These are phyloP conservation scores for Oidium heveae DNA, from an alignment of 2,329 filamentous ascomycete species.

Conservation along the genomic window DNA sequence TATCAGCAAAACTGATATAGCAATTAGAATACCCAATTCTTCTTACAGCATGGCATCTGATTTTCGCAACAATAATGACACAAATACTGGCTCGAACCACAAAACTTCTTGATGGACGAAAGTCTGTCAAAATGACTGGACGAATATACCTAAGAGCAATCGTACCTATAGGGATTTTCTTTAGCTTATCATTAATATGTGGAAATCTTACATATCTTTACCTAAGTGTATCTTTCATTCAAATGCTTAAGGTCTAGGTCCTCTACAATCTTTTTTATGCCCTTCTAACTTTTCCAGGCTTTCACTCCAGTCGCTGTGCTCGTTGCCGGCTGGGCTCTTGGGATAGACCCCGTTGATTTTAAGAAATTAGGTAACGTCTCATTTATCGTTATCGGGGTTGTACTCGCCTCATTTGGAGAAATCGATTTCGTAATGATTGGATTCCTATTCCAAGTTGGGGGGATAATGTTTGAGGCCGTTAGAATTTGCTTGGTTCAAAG, in stretches of 20 bases:
- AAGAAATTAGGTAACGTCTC: constrained; percentile 83
- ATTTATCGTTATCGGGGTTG: constrained; percentile 78
- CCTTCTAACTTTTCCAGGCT: constrained; percentile 26
- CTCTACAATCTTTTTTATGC: not conserved
- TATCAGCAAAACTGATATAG: constrained; percentile 11
- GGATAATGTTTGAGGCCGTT: constrained; percentile 60
- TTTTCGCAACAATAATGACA: constrained; percentile 83
- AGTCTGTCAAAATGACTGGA: constrained; percentile 92
- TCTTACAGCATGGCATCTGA: constrained; percentile 86
- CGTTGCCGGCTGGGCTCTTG: constrained; percentile 67
- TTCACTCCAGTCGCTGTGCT: constrained; percentile 88
- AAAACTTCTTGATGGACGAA: constrained; percentile 70
- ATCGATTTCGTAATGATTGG: constrained; percentile 72
- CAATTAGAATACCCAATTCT: constrained; percentile 43
- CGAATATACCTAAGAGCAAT: constrained; percentile 82
- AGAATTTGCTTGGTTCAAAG: constrained; percentile 68
- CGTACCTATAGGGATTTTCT: constrained; percentile 84
- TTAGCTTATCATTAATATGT: constrained; percentile 87
- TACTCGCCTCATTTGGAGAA: constrained; percentile 86
- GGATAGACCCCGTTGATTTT: constrained; percentile 52
- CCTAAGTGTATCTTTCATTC: constrained; percentile 86
- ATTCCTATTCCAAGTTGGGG: constrained; percentile 54
- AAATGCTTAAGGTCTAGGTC: constrained; percentile 86
- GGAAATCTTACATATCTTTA: constrained; percentile 92
- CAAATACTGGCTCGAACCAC: constrained; percentile 83